A percentile compares a stretch with the other conserved stretches of the same genome.
Conservation (phyloP, 75 land plant species). For the Pseudotsuga menziesii region DNA sequence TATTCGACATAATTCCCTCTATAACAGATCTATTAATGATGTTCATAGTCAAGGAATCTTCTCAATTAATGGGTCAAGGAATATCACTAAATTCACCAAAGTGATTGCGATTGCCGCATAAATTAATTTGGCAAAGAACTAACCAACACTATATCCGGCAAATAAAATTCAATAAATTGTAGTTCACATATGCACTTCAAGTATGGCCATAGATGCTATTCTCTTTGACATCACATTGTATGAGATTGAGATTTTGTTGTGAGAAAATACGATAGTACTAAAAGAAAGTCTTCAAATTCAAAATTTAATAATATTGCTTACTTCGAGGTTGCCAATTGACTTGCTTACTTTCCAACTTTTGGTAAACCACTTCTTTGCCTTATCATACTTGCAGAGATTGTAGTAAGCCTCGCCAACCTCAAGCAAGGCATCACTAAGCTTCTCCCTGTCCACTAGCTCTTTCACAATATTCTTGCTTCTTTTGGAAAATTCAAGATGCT, state of each 20-base stretch:
- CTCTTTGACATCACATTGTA: background rate
- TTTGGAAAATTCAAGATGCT: constrained; percentile 76
- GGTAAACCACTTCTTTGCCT: constrained; percentile 81
- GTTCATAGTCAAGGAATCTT: background rate
- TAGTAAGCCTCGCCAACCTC: constrained; percentile 78
- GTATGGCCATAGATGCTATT: background rate
- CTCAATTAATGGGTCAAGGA: background rate
- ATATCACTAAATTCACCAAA: background rate
- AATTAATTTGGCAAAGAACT: background rate
- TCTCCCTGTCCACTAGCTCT: constrained; percentile 82
- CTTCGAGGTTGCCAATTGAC: constrained; percentile 76
- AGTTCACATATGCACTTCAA: background rate
- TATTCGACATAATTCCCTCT: background rate
- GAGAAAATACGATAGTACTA: background rate
- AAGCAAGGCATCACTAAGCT: constrained; percentile 75
- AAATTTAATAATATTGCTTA: constrained; percentile 16
- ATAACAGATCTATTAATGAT: background rate
- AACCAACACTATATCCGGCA: background rate
- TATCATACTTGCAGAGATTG: constrained; percentile 62
- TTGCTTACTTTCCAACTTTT: constrained; percentile 69
- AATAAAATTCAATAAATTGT: background rate
- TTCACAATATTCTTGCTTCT: constrained; percentile 55
- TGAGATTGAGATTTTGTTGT: background rate
- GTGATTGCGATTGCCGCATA: background rate
- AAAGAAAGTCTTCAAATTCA: background rate